Conservation (phyloP, 495 filamentous ascomycete species). For the Penicillium turbatum region DNA sequence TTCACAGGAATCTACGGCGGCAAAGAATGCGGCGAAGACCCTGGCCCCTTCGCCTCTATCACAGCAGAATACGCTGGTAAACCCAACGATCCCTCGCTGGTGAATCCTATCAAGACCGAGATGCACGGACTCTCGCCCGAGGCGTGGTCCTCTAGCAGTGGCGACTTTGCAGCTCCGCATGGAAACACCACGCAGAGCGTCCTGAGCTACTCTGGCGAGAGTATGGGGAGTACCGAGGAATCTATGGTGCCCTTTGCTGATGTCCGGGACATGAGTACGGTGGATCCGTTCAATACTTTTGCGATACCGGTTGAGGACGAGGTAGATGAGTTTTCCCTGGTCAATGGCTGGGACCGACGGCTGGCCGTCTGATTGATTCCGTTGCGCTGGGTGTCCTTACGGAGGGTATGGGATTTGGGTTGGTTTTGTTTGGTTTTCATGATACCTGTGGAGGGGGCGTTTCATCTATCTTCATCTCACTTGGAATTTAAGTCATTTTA, state of each 20-base stretch:
- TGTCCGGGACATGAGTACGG: conserved; percentile 21
- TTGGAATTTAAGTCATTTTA: conserved; percentile 1
- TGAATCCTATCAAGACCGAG: conserved; percentile 23
- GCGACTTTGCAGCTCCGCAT: conserved; percentile 32
- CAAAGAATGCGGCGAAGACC: conserved; percentile 49
- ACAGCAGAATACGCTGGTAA: conserved; percentile 39
- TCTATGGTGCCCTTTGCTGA: conserved; percentile 21
- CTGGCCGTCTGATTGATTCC: conserved; percentile 31
- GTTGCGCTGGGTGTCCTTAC: not conserved
- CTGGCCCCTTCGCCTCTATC: conserved; percentile 41
- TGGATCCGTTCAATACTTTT: conserved; percentile 48
- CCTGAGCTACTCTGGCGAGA: conserved; percentile 73
- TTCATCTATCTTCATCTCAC: not conserved
- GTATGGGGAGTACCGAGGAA: conserved; percentile 53
- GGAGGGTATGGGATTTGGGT: not conserved
- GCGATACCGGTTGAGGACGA: conserved; percentile 42
- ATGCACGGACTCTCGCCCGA: conserved; percentile 37
- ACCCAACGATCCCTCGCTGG: conserved; percentile 13
- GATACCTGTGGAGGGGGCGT: conserved; percentile 8
- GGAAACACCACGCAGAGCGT: conserved; percentile 59
- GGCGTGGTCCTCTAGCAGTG: conserved; percentile 42
- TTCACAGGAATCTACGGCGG: conserved; percentile 83
- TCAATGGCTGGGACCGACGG: conserved; percentile 38
- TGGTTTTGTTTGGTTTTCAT: conserved; percentile 2
- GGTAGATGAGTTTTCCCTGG: conserved; percentile 32